These are phyloP conservation scores for Aspergillus glaucus DNA, from an alignment of 2,329 filamentous ascomycete genomes.

Conservation along the genomic window DNA sequence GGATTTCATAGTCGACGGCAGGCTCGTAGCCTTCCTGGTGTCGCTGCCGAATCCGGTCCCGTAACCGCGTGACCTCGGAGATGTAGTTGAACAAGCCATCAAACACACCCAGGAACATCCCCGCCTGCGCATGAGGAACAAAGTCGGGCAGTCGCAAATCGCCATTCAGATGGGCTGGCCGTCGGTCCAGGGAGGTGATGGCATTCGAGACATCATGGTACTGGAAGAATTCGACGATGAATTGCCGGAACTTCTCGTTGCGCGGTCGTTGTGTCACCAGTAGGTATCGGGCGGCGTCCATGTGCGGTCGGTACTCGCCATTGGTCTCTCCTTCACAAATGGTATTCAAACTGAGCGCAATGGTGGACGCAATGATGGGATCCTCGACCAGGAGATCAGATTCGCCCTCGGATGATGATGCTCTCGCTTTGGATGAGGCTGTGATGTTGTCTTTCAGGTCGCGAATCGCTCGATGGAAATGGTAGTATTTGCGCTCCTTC, in stretches of 20 bases:
- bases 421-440: slow-evolving; percentile 15
- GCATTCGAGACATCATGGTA: slow-evolving; percentile 64
- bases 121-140: slow-evolving; percentile 50
- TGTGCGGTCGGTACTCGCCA: slow-evolving; percentile 73
- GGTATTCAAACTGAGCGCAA: slow-evolving; percentile 55
- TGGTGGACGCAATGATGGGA: slow-evolving; percentile 55
- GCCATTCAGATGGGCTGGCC: slow-evolving; percentile 47
- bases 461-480: slow-evolving; percentile 42
- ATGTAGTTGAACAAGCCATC: slow-evolving; percentile 77
- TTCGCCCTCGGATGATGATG: slow-evolving; percentile 16
- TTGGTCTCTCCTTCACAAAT: slow-evolving; percentile 54
- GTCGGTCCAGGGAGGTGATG: slow-evolving; percentile 50
- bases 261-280: slow-evolving; percentile 55
- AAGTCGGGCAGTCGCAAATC: slow-evolving; percentile 50
- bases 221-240: slow-evolving; percentile 71
- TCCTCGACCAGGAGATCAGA: slow-evolving; percentile 44
- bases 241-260: slow-evolving; percentile 66
- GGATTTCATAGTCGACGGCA: slow-evolving; percentile 63
- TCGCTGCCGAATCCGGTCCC: slow-evolving; percentile 65
- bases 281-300: slow-evolving; percentile 67
- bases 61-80: slow-evolving; percentile 69
- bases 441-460: slow-evolving; percentile 37
- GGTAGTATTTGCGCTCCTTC: slow-evolving; percentile 49
- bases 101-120: slow-evolving; percentile 67
- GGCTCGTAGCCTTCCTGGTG: slow-evolving; percentile 59